These are phyloP conservation scores for Umbelopsis isabellina DNA, from an alignment of 192 early-diverging fungal genomes.

Conservation along the genomic window DNA sequence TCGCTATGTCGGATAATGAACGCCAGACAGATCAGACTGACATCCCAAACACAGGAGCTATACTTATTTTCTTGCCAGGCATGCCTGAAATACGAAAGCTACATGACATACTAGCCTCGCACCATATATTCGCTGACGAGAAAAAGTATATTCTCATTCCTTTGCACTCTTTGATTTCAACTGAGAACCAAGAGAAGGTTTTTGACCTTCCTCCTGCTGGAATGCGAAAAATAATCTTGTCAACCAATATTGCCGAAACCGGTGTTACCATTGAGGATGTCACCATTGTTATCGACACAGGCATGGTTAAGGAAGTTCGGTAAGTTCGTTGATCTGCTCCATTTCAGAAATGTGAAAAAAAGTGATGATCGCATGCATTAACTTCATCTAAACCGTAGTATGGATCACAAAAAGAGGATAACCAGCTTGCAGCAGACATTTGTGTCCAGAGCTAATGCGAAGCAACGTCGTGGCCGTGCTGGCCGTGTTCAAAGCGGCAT, in stretches of 20 bases:
- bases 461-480: conserved; percentile 81
- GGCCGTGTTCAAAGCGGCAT: conserved; percentile 78
- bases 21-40: neutral
- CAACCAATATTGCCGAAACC: conserved; percentile 86
- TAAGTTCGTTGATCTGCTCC: conserved; percentile 41
- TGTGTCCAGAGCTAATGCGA: conserved; percentile 68
- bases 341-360: no score
- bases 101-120: conserved; percentile 53
- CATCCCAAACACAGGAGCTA: conserved; percentile 63
- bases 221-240: conserved; percentile 70
- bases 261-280: conserved; percentile 85
- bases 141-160: conserved; percentile 38
- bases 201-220: conserved; percentile 64
- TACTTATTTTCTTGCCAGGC: conserved; percentile 75
- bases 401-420: conserved; percentile 61
- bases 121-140: conserved; percentile 48
- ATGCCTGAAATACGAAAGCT: conserved; percentile 72
- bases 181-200: conserved; percentile 66
- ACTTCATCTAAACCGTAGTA: conserved; percentile 20
- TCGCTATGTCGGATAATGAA: conserved; percentile 42
- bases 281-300: conserved; percentile 77
- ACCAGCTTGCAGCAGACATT: conserved; percentile 65
- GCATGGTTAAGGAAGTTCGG: conserved; percentile 73
- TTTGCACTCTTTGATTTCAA: conserved; percentile 68
- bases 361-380: no score